phyloP scores from a whole-genome alignment of 177 flowering plant species.

The Telopea speciosissima region DNA sequence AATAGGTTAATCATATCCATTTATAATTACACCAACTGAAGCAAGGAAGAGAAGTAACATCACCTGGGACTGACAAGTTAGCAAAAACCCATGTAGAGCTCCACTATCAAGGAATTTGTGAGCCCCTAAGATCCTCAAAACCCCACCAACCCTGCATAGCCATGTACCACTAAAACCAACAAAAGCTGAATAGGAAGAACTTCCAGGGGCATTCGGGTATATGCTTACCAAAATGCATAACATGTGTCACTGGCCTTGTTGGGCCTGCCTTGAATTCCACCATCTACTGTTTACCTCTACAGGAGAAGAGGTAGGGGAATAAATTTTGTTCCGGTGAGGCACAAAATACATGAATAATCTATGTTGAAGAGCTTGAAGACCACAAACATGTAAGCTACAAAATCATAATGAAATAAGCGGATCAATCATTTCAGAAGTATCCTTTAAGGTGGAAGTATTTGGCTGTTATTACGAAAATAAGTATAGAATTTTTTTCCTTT shows the following conservation, averaged over 20 bases:
- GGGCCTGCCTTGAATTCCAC: conserved; percentile 91
- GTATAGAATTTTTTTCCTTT: too few relatives aligned
- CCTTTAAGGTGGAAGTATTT: background rate
- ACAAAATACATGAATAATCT: background rate
- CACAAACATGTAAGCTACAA: background rate
- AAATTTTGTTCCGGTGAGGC: background rate
- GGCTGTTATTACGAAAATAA: background rate
- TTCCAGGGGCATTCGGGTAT: background rate
- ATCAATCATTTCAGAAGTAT: background rate
- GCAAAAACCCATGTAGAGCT: conserved; percentile 55
- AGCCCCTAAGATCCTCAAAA: conserved; percentile 64
- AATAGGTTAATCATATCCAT: background rate
- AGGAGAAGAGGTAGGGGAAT: background rate
- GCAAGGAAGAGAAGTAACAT: conserved; percentile 7
- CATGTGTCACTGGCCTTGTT: conserved; percentile 91
- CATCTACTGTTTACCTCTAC: conserved; percentile 84
- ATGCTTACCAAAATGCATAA: conserved; percentile 88
- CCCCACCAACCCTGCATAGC: conserved; percentile 70
- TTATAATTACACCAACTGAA: background rate
- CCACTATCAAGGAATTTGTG: conserved; percentile 43
- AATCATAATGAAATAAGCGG: background rate
- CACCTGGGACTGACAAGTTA: conserved; percentile 78
- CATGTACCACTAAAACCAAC: conserved; percentile 11
- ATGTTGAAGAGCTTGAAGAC: background rate
- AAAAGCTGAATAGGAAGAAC: conserved; percentile 3